Percentiles rank a stretch among this genome's conserved stretches.
These are phyloP conservation scores for Tuber borchii DNA, from an alignment of 495 filamentous ascomycete species.

Conservation along the genomic window DNA sequence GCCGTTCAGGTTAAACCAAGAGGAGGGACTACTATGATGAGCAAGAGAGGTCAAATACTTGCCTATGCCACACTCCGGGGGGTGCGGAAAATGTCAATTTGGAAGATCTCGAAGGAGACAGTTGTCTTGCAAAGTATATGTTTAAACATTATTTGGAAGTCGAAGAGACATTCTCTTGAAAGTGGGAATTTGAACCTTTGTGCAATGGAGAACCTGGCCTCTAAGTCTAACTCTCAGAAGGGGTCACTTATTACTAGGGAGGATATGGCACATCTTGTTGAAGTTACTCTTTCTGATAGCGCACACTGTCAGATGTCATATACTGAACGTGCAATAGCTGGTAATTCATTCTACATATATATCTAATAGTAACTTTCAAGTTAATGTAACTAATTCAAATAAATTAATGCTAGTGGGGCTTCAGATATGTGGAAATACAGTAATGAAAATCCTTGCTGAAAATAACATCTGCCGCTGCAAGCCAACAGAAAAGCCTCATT, in stretches of 20 bases:
- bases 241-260: neutral
- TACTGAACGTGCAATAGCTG: conserved; percentile 20
- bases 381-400: no score
- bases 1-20: no score
- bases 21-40: conserved; percentile 8
- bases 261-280: conserved; percentile 14
- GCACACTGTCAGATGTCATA: conserved; percentile 21
- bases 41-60: conserved; percentile 28
- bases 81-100: conserved; percentile 17
- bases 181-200: conserved; percentile 13
- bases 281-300: conserved; percentile 21
- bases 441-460: no score
- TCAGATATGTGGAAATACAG: no score
- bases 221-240: conserved; percentile 14
- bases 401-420: no score
- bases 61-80: conserved; percentile 19
- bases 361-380: no score
- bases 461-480: no score
- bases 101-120: conserved; percentile 15
- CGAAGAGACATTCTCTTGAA: conserved; percentile 19
- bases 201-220: conserved; percentile 14
- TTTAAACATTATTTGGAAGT: conserved; percentile 16
- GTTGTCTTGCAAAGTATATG: conserved; percentile 21
- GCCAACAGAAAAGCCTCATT: no score
- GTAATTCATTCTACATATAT: conserved; percentile 20